Evolutionary conservation across 805 yeast genomes (phyloP), one percentile per base, ranked within the genome.

Genomic region (Ogataea saltuana): DNA sequence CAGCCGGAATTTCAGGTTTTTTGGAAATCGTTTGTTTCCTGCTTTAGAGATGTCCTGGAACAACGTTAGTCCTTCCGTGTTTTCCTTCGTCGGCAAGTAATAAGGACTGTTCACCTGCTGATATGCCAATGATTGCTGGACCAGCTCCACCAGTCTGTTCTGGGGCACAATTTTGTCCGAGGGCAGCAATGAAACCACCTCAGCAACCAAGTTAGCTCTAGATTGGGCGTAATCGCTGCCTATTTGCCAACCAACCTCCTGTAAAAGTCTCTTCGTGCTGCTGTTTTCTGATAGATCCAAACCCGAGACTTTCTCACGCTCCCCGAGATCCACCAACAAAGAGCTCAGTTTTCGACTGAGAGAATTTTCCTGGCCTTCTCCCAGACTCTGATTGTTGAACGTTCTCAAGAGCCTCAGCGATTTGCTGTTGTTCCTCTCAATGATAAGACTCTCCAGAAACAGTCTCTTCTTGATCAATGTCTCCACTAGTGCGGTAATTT

Each of bases 61-160:
- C 35, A 53, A 35, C 28, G 47, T 43, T 13, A 18, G 53, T 27
- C 41, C 48, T 43, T 39, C 54, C 50, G 35, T 49, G 54, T 30
- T 11, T 9, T 33, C 25, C n/a, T n/a, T 36, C 21, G 58, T 56
- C 12, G 51, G 54, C n/a, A 48, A 31, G 27, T 31, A 56, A 38
- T 49, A 53, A 12, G 64, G 63, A 15, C 53, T 50, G 9, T 35
- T 46, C 16, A 51, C 34, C n/a, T 58, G 61, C 53, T 81, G 84
- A 46, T 69, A 70, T 25, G 63, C 55, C 12, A 73, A 57, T 0
- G 87, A 76, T 50, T 82, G 84, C 11, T 68, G 61, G 10, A 81
- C 52, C 19, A 83, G 57, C 4, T 75, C 66, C 15, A 75, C 66
- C 8, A 83, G 58, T 22, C 87, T 63, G 38, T 74, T 69, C 0